Percentiles rank a stretch among this genome's conserved stretches.
These are phyloP conservation scores for Podila clonocystis DNA, from an alignment of 192 early-diverging fungal species.

Conservation along the genomic window DNA sequence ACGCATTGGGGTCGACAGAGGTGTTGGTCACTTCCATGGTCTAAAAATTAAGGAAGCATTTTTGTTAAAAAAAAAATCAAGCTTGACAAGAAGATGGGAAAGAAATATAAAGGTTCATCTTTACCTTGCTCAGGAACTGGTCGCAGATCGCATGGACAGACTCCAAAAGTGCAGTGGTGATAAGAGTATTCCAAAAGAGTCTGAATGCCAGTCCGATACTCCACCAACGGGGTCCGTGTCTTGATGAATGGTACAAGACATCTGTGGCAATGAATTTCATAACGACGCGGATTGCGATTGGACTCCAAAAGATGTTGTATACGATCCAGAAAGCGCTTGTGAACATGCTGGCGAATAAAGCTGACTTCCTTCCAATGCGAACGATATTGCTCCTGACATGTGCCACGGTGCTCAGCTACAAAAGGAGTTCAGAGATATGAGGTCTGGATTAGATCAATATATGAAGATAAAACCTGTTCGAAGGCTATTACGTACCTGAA, in stretches of 20 bases:
- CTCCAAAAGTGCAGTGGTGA: constrained; percentile 24
- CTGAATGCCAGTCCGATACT: constrained; percentile 18
- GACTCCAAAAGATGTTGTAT: constrained; percentile 38
- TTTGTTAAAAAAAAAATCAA: background rate
- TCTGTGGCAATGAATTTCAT: constrained; percentile 31
- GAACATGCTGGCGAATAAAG: constrained; percentile 8
- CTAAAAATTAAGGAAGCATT: constrained; percentile 4
- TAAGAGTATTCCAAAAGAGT: constrained; percentile 21
- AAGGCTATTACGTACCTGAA: constrained; percentile 7
- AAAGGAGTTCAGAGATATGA: background rate
- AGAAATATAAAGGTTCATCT: background rate
- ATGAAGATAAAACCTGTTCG: background rate
- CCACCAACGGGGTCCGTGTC: constrained; percentile 48
- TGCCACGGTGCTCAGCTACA: constrained; percentile 20
- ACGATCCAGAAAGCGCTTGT: constrained; percentile 31
- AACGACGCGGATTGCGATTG: constrained; percentile 17
- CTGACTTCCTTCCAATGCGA: constrained; percentile 9
- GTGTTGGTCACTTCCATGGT: constrained; percentile 26
- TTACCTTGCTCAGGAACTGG: constrained; percentile 33
- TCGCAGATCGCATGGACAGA: constrained; percentile 41
- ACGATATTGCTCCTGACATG: constrained; percentile 27
- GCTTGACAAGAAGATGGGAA: background rate
- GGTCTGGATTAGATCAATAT: background rate
- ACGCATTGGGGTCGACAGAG: constrained; percentile 42
- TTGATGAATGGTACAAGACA: constrained; percentile 29